phyloP scores from a whole-genome alignment of 2,329 filamentous ascomycete genomes.

The Thermoascus crustaceus region DNA sequence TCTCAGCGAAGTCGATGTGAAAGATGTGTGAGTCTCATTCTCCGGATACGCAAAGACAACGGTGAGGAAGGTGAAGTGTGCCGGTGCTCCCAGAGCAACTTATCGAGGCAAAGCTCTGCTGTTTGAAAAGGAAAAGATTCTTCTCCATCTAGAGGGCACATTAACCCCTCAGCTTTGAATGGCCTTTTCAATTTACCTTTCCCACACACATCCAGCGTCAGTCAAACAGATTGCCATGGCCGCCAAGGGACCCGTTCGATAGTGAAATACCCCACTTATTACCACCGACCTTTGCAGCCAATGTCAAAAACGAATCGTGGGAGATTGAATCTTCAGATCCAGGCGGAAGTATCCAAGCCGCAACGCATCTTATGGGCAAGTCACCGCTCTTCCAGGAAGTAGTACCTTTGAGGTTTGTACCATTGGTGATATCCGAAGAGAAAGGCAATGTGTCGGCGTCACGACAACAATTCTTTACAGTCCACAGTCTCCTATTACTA shows the following conservation, averaged over 20 bases:
- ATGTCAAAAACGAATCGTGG: slow-evolving; percentile 4
- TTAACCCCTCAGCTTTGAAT: slow-evolving; percentile 7
- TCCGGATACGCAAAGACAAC: slow-evolving; percentile 10
- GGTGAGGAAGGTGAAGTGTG: slow-evolving; percentile 11
- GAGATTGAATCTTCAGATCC: slow-evolving; percentile 6
- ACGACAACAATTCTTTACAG: neutral
- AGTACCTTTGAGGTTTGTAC: neutral
- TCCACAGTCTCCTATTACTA: slow-evolving; percentile 7
- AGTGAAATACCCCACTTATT: slow-evolving; percentile 8
- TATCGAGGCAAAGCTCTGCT: slow-evolving; percentile 12
- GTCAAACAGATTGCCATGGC: slow-evolving; percentile 4
- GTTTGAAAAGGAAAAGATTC: slow-evolving; percentile 10
- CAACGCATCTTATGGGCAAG: slow-evolving; percentile 5
- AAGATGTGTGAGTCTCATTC: slow-evolving; percentile 10
- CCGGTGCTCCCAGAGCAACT: slow-evolving; percentile 6
- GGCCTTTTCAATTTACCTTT: slow-evolving; percentile 9
- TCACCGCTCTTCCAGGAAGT: neutral
- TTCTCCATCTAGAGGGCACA: slow-evolving; percentile 4
- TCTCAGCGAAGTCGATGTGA: slow-evolving; percentile 4
- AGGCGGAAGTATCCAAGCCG: slow-evolving; percentile 6
- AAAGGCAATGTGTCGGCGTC: neutral
- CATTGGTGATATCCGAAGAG: neutral
- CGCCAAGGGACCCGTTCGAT: slow-evolving; percentile 6
- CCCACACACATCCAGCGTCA: slow-evolving; percentile 3
- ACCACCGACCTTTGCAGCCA: slow-evolving; percentile 7